Evolutionary conservation across 352 stramenopile species (phyloP).

Genomic region (Pythium rhizo-oryzae): DNA sequence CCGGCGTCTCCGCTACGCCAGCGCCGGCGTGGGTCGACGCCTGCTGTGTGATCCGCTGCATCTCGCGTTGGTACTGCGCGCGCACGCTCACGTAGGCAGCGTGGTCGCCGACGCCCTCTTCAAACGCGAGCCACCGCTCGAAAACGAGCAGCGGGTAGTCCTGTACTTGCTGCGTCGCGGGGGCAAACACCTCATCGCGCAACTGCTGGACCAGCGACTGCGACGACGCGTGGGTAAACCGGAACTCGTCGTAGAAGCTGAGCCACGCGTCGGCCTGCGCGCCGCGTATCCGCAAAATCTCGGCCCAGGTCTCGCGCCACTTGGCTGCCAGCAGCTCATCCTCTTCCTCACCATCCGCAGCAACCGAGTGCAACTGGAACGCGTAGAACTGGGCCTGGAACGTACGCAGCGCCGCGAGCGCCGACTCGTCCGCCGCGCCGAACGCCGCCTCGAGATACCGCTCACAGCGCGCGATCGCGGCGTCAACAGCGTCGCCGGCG

Average conservation of each 20-base stretch:
- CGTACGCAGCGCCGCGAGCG: conserved; percentile 38
- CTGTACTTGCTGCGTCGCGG: conserved; percentile 19
- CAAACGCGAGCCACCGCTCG: conserved; percentile 32
- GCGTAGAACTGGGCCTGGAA: conserved; percentile 54
- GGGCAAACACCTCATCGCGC: conserved; percentile 42
- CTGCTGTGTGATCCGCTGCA: conserved; percentile 8
- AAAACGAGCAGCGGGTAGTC: conserved; percentile 30
- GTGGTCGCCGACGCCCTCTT: conserved; percentile 22
- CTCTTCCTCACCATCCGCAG: not conserved
- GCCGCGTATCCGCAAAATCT: conserved; percentile 33
- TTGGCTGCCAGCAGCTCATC: conserved; percentile 2
- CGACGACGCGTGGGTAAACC: conserved; percentile 14
- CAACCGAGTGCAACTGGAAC: conserved; percentile 13
- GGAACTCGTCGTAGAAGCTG: conserved; percentile 48
- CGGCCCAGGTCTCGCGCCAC: conserved; percentile 40
- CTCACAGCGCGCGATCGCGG: conserved; percentile 38
- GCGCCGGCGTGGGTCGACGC: not conserved
- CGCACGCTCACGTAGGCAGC: conserved; percentile 5
- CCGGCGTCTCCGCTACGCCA: not conserved
- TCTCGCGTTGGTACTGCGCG: conserved; percentile 12
- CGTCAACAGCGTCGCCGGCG: conserved; percentile 29
- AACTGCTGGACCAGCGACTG: conserved; percentile 30
- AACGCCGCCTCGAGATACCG: conserved; percentile 42
- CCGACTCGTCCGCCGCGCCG: conserved; percentile 35
- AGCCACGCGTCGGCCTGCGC: conserved; percentile 45